A percentile compares a stretch with the other conserved stretches of the same genome.
These are phyloP conservation scores for Dictyostelium citrinum DNA, from an alignment of 78 protist species.

Conservation along the genomic window DNA sequence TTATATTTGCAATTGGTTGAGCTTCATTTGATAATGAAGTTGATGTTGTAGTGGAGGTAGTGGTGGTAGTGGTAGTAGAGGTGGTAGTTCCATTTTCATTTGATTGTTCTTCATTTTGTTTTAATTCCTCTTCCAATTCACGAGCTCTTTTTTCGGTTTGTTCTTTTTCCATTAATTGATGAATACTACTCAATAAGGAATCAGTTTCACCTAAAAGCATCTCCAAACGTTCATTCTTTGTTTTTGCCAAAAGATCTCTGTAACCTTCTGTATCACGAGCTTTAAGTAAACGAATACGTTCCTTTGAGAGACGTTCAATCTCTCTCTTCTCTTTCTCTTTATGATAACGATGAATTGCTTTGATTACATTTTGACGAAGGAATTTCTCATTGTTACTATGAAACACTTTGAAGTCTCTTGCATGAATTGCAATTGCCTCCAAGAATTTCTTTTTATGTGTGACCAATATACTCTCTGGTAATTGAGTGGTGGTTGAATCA, in stretches of 20 bases:
- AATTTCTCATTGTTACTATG: conserved; percentile 24
- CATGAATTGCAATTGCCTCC: conserved; percentile 28
- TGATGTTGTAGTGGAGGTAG: conserved; percentile 7
- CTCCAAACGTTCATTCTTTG: conserved; percentile 69
- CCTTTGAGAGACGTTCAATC: conserved; percentile 4
- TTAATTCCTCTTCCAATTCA: conserved; percentile 11
- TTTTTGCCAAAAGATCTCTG: conserved; percentile 59
- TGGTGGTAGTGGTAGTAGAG: neutral
- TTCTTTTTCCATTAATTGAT: conserved; percentile 61
- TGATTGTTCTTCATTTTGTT: neutral
- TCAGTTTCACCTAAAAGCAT: conserved; percentile 77
- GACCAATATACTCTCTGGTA: conserved; percentile 7
- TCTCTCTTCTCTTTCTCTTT: conserved; percentile 50
- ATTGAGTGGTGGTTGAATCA: neutral
- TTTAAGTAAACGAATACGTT: conserved; percentile 64
- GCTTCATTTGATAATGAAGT: neutral
- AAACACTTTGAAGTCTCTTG: conserved; percentile 64
- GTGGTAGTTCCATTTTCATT: neutral
- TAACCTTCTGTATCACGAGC: conserved; percentile 65
- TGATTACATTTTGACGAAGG: neutral
- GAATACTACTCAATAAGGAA: conserved; percentile 6
- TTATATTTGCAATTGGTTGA: conserved; percentile 5
- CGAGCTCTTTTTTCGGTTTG: conserved; percentile 36
- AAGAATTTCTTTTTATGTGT: conserved; percentile 45
- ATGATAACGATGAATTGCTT: neutral